phyloP scores from a whole-genome alignment of 2,329 filamentous ascomycete genomes.

The Calonectria leucothoes region DNA sequence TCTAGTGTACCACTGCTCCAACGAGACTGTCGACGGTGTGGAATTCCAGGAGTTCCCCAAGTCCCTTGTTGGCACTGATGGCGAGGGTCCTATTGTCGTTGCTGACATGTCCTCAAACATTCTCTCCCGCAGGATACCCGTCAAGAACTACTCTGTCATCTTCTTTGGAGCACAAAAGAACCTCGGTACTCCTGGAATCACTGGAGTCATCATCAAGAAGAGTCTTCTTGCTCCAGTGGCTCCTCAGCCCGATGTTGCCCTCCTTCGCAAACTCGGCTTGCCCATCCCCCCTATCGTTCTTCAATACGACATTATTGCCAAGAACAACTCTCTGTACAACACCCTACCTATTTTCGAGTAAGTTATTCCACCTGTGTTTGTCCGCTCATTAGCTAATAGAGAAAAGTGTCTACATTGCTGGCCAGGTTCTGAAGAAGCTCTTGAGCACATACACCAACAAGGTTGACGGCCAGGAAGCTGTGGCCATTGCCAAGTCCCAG shows the following conservation, averaged over 20 bases:
- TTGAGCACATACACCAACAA: constrained; percentile 74
- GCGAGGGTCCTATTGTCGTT: constrained; percentile 80
- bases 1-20: constrained; percentile 91
- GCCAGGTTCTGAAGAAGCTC: constrained; percentile 85
- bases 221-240: constrained; percentile 76
- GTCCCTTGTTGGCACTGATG: constrained; percentile 67
- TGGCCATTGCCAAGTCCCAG: constrained; percentile 79
- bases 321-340: constrained; percentile 97
- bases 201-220: constrained; percentile 87
- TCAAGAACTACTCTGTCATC: constrained; percentile 83
- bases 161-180: constrained; percentile 98
- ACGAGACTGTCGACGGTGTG: constrained; percentile 94
- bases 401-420: constrained; percentile 83
- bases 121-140: constrained; percentile 80
- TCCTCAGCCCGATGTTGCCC: constrained; percentile 72
- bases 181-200: constrained; percentile 86
- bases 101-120: constrained; percentile 97
- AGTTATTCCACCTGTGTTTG: constrained; percentile 39
- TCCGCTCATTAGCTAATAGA: constrained; percentile 16
- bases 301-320: constrained; percentile 85
- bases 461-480: constrained; percentile 79
- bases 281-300: constrained; percentile 83
- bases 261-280: constrained; percentile 81
- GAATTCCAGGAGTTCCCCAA: constrained; percentile 85
- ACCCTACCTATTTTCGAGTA: constrained; percentile 92